Evolutionary conservation across 1,139 yeast genomes (phyloP).

Genomic region (Geotrichum siamense): DNA sequence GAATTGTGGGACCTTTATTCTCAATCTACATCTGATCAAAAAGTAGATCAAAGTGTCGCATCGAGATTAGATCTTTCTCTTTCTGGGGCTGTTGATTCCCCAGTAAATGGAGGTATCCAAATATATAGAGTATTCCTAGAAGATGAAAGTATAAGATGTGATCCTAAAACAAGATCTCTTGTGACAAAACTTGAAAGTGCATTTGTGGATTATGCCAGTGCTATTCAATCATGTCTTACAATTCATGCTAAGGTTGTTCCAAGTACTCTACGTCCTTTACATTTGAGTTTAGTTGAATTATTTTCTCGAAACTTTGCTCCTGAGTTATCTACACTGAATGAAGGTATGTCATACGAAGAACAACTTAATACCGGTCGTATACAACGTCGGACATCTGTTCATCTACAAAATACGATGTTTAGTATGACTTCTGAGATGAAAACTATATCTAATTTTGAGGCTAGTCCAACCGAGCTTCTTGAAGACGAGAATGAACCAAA

Average conservation of each 20-base stretch:
- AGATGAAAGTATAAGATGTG: constrained; percentile 38
- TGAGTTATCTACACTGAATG: constrained; percentile 46
- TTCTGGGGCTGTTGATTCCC: constrained; percentile 86
- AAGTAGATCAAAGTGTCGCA: constrained; percentile 43
- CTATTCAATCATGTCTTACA: constrained; percentile 58
- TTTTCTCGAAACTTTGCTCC: constrained; percentile 60
- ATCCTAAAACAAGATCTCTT: constrained; percentile 35
- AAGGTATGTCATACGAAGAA: constrained; percentile 24
- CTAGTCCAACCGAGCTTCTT: neutral
- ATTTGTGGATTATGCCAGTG: constrained; percentile 61
- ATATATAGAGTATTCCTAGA: constrained; percentile 67
- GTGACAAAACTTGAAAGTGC: constrained; percentile 49
- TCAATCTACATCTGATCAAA: constrained; percentile 45
- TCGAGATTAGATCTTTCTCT: constrained; percentile 65
- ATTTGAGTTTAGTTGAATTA: constrained; percentile 56
- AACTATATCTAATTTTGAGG: neutral
- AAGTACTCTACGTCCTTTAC: constrained; percentile 51
- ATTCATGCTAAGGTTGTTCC: constrained; percentile 67
- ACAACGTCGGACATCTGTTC: constrained; percentile 14
- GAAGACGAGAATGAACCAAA: constrained; percentile 15
- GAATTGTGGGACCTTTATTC: constrained; percentile 66
- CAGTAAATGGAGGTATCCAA: constrained; percentile 88
- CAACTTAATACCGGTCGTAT: constrained; percentile 17
- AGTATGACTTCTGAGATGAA: constrained; percentile 4
- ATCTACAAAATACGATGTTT: constrained; percentile 7